Conservation (phyloP, 352 stramenopile species). For the Phytophthora pisi region DNA sequence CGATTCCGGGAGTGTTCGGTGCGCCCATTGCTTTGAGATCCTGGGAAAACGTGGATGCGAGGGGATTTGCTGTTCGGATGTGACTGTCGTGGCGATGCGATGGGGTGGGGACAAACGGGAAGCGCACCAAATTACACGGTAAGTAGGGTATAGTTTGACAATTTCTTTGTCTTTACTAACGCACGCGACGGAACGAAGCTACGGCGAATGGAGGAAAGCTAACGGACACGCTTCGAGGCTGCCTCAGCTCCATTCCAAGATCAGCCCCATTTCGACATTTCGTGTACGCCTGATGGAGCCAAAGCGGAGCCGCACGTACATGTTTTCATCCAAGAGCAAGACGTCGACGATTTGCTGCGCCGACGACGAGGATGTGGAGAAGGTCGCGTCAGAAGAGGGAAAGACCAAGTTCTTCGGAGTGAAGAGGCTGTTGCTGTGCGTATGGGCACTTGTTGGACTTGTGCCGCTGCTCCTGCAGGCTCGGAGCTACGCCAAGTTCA, state of each 20-base stretch:
- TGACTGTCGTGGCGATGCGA: not conserved
- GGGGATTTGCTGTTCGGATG: no score
- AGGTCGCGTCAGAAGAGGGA: no score
- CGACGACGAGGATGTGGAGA: no score
- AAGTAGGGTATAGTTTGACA: not conserved
- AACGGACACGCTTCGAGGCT: no score
- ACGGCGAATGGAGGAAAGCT: no score
- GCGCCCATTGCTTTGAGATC: constrained; percentile 31
- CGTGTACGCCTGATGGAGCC: no score
- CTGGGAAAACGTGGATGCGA: not conserved
- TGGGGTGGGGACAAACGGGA: not conserved
- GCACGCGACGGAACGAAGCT: not conserved
- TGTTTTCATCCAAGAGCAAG: no score
- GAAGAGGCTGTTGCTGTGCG: not conserved
- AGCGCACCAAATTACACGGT: not conserved
- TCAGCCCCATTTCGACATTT: no score
- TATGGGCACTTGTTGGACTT: not conserved
- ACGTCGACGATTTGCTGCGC: no score
- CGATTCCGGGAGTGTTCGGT: constrained; percentile 59
- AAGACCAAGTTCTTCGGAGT: not conserved
- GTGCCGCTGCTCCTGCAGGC: not conserved
- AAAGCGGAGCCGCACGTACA: no score
- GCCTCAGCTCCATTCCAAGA: no score
- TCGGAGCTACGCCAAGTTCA: not conserved
- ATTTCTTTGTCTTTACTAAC: not conserved